These are phyloP conservation scores for Byssothecium circinans DNA, from an alignment of 2,329 filamentous ascomycete genomes.

Conservation along the genomic window DNA sequence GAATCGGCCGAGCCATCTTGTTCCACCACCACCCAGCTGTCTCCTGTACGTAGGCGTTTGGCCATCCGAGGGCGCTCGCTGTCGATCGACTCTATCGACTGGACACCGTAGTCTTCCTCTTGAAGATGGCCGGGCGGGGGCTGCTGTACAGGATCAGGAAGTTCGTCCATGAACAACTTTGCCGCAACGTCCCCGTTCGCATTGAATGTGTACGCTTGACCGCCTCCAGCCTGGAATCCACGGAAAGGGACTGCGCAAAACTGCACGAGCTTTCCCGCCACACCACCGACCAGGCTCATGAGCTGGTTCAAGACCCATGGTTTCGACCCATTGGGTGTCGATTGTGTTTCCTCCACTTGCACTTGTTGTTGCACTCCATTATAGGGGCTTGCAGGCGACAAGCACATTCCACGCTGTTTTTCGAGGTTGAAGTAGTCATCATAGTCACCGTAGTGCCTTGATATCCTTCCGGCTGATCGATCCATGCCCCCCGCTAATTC, in stretches of 20 bases:
- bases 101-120: slow-evolving; percentile 51
- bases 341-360: slow-evolving; percentile 12
- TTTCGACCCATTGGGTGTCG: slow-evolving; percentile 25
- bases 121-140: slow-evolving; percentile 57
- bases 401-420: slow-evolving; percentile 42
- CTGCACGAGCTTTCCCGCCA: slow-evolving; percentile 77
- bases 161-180: slow-evolving; percentile 27
- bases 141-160: slow-evolving; percentile 25
- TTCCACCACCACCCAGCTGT: slow-evolving; percentile 53
- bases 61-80: slow-evolving; percentile 47
- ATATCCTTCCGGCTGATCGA: slow-evolving; percentile 44
- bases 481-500: slow-evolving; percentile 54
- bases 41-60: slow-evolving; percentile 53
- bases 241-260: slow-evolving; percentile 77
- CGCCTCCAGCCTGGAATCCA: slow-evolving; percentile 86
- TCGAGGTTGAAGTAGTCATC: slow-evolving; percentile 47
- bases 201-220: slow-evolving; percentile 67
- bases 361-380: slow-evolving; percentile 15
- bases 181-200: slow-evolving; percentile 28
- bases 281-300: slow-evolving; percentile 64
- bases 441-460: slow-evolving; percentile 43
- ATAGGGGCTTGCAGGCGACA: slow-evolving; percentile 32
- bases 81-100: slow-evolving; percentile 48
- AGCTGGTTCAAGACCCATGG: slow-evolving; percentile 45
- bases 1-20: slow-evolving; percentile 57